Evolutionary conservation across 2,329 filamentous ascomycete genomes (phyloP), one percentile per base, ranked within the genome.

Genomic region (Microdochium bolleyi): DNA sequence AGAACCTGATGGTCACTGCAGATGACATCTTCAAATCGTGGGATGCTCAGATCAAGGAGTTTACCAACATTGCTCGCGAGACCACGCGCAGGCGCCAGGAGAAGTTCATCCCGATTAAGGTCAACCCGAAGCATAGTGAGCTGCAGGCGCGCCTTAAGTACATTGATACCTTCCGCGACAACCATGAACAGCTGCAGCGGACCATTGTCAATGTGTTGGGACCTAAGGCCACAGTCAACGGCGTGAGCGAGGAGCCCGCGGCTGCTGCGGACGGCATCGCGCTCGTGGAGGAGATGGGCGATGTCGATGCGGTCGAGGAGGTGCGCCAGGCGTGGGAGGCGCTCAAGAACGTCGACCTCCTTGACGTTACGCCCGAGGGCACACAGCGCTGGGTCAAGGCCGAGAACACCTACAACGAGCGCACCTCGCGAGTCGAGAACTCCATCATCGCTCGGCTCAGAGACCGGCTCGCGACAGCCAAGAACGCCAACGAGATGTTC

Each of bases 401-500:
- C 16, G 94, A 99, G 71, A 89, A 92, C 60, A 86, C 89, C 38
- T 99, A 99, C 76, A 97, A 96, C 60, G 95, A 99, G 68, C 87
- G 95, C 38, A 99, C 95, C 10, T 92, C 94, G 19, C 84, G 94
- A 55, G 94, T 99, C 3, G 94, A 99, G 68, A 99, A 99, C 71
- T 96, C 94, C 3, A 99, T 99, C 69, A 99, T 99, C 67, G 91
- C 94, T 32, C 83, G 91, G 52, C 78, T 99, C 30, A 83, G 94
- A 63, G 94, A 99, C 70, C 88, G 94, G 54, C 79, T 99, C 53
- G 94, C 92, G 14, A 96, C 91, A 7, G 92, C 94, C 13, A 96
- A 95, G 77, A 96, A 91, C 56, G 94, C 94, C 41, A 97, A 95
- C 66, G 95, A 99, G 71, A 99, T 99, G 94, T 99, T 99, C 70